Evolutionary conservation across 305 asterid species (phyloP), one percentile per base, ranked within the genome.

Genomic region (Stenogyne calaminthoides): DNA sequence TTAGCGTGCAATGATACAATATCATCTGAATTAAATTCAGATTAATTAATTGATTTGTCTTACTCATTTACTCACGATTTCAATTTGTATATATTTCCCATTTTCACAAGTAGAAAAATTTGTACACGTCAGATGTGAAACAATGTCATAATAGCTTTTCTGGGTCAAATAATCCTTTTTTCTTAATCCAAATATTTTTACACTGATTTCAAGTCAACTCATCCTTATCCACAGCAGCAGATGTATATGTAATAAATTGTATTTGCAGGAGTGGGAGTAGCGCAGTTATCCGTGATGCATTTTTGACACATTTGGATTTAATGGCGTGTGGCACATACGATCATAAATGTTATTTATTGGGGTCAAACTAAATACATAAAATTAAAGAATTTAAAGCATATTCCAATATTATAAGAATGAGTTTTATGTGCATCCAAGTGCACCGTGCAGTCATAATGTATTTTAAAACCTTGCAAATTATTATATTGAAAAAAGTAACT

Each of bases 201-300:
- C 84, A 81, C 84, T 77, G 84, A 81, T 58, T 80, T 77, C 81
- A 70, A 80, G 81, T 66, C 49, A 70, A 16, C 72, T 71, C 71
- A 73, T 81, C 84, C 84, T 77, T 77, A 81, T 81, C 84, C 82
- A 60, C 42, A 4, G 36, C 36, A 5, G 36, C 36, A 39, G 62
- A 55, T 42, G 25, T 37, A 49, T 25, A 32, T 46, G 37, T 6
- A 56, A 67, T 47, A 63, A 39, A 9, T 52, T 52, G 22, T 52
- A 8, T 16, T 6, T 18, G 52, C 52, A 12, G 52, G 1, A 12
- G 6, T 44, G 51, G 16, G 1, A n/a, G n/a, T n/a, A n/a, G 4
- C 5, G 29, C 29, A 25, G 1, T 46, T 46, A n/a, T n/a, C n/a
- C n/a, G n/a, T n/a, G n/a, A n/a, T n/a, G n/a, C n/a, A n/a, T n/a